Percentiles rank a stretch among this genome's conserved stretches.
Conservation (phyloP, 2,329 filamentous ascomycete species). For the Cytospora paraplurivora region DNA sequence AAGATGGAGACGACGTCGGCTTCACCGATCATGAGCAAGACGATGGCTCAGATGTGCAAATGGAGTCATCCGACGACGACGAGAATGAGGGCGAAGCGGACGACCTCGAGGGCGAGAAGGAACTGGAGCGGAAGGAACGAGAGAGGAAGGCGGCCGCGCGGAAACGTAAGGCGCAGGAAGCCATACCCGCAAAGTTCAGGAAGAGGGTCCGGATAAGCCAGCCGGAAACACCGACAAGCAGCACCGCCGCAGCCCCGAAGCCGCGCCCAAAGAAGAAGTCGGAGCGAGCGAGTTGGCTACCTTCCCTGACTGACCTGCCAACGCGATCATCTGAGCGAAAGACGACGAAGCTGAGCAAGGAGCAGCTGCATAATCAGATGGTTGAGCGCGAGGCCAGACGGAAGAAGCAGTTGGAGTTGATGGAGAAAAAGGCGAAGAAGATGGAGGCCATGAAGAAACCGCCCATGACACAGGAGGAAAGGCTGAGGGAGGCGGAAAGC, state of each 20-base stretch:
- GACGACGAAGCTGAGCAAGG: conserved; percentile 61
- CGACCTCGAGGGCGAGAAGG: conserved; percentile 84
- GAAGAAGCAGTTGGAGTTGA: conserved; percentile 68
- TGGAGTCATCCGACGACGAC: conserved; percentile 84
- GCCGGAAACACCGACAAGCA: conserved; percentile 46
- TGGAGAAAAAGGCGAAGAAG: conserved; percentile 69
- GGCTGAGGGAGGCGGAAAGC: conserved; percentile 77
- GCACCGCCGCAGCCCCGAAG: conserved; percentile 40
- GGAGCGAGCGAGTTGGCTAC: conserved; percentile 61
- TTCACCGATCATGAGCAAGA: conserved; percentile 69
- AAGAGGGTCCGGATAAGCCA: conserved; percentile 77
- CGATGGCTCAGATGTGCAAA: conserved; percentile 73
- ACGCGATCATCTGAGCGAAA: conserved; percentile 60
- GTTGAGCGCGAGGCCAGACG: conserved; percentile 71
- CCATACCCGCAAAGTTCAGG: conserved; percentile 68
- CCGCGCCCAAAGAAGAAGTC: conserved; percentile 62
- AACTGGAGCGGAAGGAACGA: conserved; percentile 76
- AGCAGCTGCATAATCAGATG: conserved; percentile 70
- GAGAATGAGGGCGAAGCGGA: conserved; percentile 62
- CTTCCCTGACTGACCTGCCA: conserved; percentile 55
- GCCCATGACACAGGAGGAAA: conserved; percentile 83
- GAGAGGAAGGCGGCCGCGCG: conserved; percentile 66
- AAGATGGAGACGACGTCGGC: conserved; percentile 68
- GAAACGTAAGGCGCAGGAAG: conserved; percentile 80
- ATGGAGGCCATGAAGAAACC: conserved; percentile 76